Evolutionary conservation across 208 protist species (phyloP), one percentile per base, ranked within the genome.

Genomic region (Leishmania tarentolae): DNA sequence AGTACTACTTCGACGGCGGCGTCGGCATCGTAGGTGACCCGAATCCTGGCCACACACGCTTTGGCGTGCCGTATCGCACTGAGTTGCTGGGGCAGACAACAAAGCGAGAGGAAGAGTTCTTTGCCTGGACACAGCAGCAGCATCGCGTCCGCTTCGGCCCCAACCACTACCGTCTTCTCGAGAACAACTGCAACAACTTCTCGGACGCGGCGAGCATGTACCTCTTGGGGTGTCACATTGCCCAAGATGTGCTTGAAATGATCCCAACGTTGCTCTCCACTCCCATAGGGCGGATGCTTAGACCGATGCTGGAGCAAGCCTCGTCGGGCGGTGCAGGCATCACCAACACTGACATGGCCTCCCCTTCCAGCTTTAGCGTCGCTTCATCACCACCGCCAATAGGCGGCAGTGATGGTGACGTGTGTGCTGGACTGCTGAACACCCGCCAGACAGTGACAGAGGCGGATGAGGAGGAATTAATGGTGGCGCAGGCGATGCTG

Each of bases 101-200:
- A 31, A 90, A 92, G 83, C 88, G 82, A 3, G 82, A 94, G 66
- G 82, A 80, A 21, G 89, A 93, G 65, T 98, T 96, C 73, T 53
- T 90, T 21, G 75, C 77, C 42, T 96, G 91, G 92, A 84, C 79
- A 42, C 53, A 76, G 61, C 78, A 88, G 73, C 80, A 88, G 68
- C 71, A 76, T 47, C 53, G 59, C 13, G 24, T 59, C 28, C 77
- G 80, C 68, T 97, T 97, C 80, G 91, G 92, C 24, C 88, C 90
- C 69, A 87, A 95, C 71, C 90, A 96, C 73, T 99, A 99, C 82
- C 86, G 94, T 84, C 77, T 99, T 21, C 75, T 99, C 7, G 68
- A 94, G 24, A 92, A 97, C 78, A 99, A 99, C 90, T 99, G 97
- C 88, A 99, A 99, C 86, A 92, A 98, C 87, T 99, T 98, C 73